Conservation (phyloP, 164 flowering plant species). For the Buxus sempervirens region DNA sequence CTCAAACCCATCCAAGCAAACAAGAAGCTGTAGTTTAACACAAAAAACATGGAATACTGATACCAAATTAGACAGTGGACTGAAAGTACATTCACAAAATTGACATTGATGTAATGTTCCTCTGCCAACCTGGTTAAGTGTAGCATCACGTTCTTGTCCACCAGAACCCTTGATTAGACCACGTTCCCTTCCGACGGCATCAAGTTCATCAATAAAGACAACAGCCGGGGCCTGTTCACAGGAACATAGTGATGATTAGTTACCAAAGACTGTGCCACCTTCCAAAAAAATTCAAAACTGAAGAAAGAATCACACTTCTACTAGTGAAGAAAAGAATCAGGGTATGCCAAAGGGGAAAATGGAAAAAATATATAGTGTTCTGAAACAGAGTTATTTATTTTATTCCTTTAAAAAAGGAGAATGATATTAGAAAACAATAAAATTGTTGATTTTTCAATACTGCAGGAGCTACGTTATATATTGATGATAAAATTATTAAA, state of each 20-base stretch:
- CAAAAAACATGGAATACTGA: conserved; percentile 10
- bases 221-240: conserved; percentile 81
- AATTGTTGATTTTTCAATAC: neutral
- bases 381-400: neutral
- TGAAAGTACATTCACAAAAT: neutral
- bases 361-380: no score
- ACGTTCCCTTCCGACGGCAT: conserved; percentile 99
- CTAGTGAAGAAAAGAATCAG: neutral
- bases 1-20: conserved; percentile 96
- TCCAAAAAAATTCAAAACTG: neutral
- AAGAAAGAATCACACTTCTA: neutral
- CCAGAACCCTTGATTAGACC: conserved; percentile 95
- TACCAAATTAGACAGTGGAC: neutral
- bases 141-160: conserved; percentile 99
- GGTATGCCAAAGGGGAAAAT: neutral
- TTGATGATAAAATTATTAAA: neutral
- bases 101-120: neutral
- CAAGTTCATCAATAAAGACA: conserved; percentile 95
- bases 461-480: no score
- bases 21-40: conserved; percentile 65
- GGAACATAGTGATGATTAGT: conserved; percentile 3
- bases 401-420: neutral
- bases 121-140: conserved; percentile 83
- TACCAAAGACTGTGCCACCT: neutral
- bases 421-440: no score